Conservation (phyloP, 768 basidiomycete genomes). For the Trametes coccinea region DNA sequence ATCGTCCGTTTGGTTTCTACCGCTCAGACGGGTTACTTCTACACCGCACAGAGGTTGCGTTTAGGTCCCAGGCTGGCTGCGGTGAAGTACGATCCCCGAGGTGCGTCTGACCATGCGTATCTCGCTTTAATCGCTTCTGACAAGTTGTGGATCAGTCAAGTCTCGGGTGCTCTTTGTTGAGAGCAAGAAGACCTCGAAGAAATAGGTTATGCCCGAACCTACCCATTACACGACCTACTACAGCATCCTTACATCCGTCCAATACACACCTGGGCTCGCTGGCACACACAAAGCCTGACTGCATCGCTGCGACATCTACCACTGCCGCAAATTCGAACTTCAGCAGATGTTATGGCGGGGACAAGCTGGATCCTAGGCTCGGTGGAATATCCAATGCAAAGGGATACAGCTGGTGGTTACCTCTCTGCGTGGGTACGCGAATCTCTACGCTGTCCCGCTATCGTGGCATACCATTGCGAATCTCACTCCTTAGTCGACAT, state of each 20-base stretch:
- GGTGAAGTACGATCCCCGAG: constrained; percentile 90
- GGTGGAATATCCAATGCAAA: too few species aligned
- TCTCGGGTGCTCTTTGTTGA: constrained; percentile 77
- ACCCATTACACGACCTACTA: not conserved
- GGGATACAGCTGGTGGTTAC: too few species aligned
- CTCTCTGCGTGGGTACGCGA: too few species aligned
- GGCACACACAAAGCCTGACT: too few species aligned
- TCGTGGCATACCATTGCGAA: too few species aligned
- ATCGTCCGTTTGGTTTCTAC: constrained; percentile 89
- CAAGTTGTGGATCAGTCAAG: constrained; percentile 47
- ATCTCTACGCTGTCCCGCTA: too few species aligned
- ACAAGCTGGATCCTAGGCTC: too few species aligned
- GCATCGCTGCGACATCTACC: too few species aligned
- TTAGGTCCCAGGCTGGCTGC: constrained; percentile 77
- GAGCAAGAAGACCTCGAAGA: constrained; percentile 72
- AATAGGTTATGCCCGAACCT: constrained; percentile 16
- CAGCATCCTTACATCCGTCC: not conserved
- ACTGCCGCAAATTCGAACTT: too few species aligned
- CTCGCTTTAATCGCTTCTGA: constrained; percentile 4
- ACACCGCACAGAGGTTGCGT: constrained; percentile 77
- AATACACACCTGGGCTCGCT: not conserved
- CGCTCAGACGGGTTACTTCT: constrained; percentile 90
- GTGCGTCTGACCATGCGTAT: constrained; percentile 47
- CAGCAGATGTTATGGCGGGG: too few species aligned
- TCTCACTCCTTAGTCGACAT: too few species aligned